A percentile compares a stretch with the other conserved stretches of the same genome.
Conservation (phyloP, 495 filamentous ascomycete species). For the Penicillium coprophilum region DNA sequence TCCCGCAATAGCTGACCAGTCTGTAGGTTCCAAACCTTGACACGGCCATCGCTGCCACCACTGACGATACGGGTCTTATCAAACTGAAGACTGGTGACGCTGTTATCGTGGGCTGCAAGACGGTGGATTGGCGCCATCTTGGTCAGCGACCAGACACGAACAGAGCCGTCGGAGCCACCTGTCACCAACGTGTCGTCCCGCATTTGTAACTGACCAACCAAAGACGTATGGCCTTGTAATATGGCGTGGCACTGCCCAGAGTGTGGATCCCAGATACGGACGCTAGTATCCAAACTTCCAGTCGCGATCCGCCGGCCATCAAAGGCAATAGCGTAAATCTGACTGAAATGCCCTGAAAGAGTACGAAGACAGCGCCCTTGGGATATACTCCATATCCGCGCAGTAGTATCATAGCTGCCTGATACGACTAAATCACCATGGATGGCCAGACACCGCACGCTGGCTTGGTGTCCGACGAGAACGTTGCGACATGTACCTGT, state of each 20-base stretch:
- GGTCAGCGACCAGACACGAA: constrained; percentile 90
- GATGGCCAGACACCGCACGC: constrained; percentile 92
- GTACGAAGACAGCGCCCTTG: constrained; percentile 88
- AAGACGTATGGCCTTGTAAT: constrained; percentile 92
- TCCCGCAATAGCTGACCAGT: constrained; percentile 89
- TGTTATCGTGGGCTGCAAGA: constrained; percentile 96
- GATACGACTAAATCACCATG: constrained; percentile 94
- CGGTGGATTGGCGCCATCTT: constrained; percentile 88
- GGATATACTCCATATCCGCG: constrained; percentile 95
- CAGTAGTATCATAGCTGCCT: constrained; percentile 95
- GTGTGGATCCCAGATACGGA: constrained; percentile 92
- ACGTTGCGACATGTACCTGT: constrained; percentile 86
- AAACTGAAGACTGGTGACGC: constrained; percentile 94
- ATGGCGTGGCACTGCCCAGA: constrained; percentile 88
- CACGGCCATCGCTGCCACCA: constrained; percentile 91
- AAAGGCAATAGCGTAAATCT: constrained; percentile 98
- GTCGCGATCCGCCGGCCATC: constrained; percentile 93
- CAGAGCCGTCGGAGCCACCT: constrained; percentile 91
- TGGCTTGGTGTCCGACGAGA: constrained; percentile 94
- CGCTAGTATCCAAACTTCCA: constrained; percentile 93
- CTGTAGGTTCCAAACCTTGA: constrained; percentile 96
- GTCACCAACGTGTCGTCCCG: constrained; percentile 91
- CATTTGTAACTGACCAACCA: constrained; percentile 98
- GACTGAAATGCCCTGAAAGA: constrained; percentile 93
- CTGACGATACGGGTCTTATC: constrained; percentile 92